Conservation (phyloP, 208 protist species). For the Naegleria lovaniensis region DNA sequence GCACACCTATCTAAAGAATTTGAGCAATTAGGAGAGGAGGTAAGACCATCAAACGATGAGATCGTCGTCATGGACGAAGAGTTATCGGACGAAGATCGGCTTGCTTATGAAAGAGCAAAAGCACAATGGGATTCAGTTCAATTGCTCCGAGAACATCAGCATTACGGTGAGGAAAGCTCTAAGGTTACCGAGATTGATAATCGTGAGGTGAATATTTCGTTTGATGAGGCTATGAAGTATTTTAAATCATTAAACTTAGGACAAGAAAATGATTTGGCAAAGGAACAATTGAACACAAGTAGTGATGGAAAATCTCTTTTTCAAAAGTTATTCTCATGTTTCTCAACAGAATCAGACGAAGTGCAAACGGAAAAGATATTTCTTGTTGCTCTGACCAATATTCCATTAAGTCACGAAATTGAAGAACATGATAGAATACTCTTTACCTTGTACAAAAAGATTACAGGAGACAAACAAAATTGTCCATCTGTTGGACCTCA, state of each 20-base stretch:
- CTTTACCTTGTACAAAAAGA: neutral
- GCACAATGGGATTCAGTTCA: neutral
- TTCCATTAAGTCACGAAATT: neutral
- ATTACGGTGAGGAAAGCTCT: neutral
- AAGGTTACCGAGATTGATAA: neutral
- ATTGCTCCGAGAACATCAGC: neutral
- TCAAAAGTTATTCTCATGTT: neutral
- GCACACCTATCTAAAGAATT: neutral
- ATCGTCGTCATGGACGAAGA: no score
- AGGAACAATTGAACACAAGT: neutral
- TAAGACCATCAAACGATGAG: neutral
- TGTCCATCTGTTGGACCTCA: constrained; percentile 21
- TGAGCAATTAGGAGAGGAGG: neutral
- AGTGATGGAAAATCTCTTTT: neutral
- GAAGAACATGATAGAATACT: neutral
- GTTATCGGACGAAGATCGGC: no score
- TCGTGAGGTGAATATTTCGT: neutral
- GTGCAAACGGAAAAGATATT: neutral
- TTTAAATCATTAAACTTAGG: neutral
- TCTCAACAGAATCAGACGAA: neutral
- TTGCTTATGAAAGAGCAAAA: neutral
- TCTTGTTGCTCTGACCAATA: neutral
- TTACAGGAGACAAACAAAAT: constrained; percentile 10
- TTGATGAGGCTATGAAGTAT: neutral
- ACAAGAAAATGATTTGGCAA: neutral